Conservation (phyloP, 1,139 yeast species). For the Hanseniaspora sp. region DNA sequence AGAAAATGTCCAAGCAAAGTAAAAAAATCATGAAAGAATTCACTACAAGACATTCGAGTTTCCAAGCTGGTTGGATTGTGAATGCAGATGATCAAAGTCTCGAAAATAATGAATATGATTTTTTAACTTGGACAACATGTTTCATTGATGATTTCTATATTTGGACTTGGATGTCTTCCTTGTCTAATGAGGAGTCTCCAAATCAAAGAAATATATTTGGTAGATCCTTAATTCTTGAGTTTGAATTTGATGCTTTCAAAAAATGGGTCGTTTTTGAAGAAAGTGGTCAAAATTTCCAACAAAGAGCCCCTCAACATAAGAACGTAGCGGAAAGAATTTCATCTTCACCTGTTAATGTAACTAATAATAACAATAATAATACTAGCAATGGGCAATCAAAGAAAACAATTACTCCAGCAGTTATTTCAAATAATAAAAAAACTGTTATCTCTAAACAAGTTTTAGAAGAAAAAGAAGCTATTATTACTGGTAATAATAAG, state of each 20-base stretch:
- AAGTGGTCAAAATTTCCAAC: conserved; percentile 30
- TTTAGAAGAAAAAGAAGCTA: not conserved
- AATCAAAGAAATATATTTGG: conserved; percentile 63
- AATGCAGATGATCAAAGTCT: conserved; percentile 13
- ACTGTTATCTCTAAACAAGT: not conserved
- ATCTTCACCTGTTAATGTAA: not conserved
- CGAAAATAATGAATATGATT: conserved; percentile 18
- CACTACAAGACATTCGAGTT: conserved; percentile 39
- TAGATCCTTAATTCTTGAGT: conserved; percentile 63
- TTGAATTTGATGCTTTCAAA: conserved; percentile 59
- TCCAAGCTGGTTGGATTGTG: conserved; percentile 34
- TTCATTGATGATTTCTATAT: conserved; percentile 77
- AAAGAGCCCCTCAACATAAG: conserved; percentile 16
- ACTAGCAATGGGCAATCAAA: not conserved
- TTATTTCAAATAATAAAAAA: no score
- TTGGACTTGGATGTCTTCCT: conserved; percentile 80
- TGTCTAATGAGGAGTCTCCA: conserved; percentile 64
- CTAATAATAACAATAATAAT: not conserved
- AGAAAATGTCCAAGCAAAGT: conserved; percentile 64
- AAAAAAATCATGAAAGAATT: conserved; percentile 52
- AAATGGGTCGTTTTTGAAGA: conserved; percentile 80
- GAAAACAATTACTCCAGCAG: no score
- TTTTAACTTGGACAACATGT: conserved; percentile 46
- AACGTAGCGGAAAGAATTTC: not conserved
- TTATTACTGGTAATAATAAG: not conserved